phyloP scores from a whole-genome alignment of 805 yeast species.

The Nakazawaea wickerhamii region DNA sequence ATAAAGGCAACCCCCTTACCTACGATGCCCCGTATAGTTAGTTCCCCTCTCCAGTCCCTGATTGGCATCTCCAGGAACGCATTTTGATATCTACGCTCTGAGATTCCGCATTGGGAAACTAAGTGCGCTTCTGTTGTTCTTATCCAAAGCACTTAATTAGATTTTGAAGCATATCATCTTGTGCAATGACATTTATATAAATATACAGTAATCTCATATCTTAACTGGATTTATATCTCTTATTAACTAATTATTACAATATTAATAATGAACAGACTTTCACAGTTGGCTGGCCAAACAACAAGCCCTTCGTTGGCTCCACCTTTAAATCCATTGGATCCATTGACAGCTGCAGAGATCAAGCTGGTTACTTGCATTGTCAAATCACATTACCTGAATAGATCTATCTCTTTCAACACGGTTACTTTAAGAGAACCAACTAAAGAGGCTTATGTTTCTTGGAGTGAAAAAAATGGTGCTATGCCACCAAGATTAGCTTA shows the following conservation, averaged over 20 bases:
- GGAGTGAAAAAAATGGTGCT: constrained; percentile 48
- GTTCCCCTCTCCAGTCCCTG: no score
- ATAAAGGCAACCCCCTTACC: no score
- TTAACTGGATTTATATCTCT: no score
- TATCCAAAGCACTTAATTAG: no score
- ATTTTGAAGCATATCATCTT: no score
- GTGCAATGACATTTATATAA: no score
- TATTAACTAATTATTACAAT: neutral
- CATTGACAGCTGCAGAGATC: constrained; percentile 50
- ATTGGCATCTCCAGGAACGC: no score
- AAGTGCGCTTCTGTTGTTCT: no score
- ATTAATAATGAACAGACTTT: constrained; percentile 43
- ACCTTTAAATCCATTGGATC: constrained; percentile 53
- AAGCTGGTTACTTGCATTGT: constrained; percentile 40
- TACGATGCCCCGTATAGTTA: no score
- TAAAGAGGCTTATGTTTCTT: constrained; percentile 45
- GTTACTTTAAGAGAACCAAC: constrained; percentile 56
- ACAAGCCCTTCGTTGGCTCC: constrained; percentile 40
- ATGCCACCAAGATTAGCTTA: constrained; percentile 55
- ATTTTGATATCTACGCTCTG: no score
- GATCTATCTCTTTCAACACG: constrained; percentile 45
- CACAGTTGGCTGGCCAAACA: constrained; percentile 47
- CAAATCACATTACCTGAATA: constrained; percentile 34
- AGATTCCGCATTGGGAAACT: neutral
- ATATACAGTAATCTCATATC: no score